Evolutionary conservation across 1,139 yeast genomes (phyloP).

Genomic region (Spathaspora sp.): DNA sequence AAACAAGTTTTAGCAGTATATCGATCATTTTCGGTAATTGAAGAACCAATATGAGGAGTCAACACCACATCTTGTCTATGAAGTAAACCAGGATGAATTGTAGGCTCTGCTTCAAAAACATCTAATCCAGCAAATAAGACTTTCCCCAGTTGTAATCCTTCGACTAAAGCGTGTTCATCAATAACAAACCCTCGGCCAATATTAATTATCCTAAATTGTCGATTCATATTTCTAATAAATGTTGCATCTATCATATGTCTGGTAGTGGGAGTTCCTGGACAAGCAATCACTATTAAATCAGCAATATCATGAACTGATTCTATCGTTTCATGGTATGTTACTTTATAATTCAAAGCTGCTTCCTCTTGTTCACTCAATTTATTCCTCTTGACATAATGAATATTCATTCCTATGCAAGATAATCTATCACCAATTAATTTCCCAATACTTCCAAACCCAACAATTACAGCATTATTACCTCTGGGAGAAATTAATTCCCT

Average conservation of each 20-base stretch:
- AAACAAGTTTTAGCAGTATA: constrained; percentile 48
- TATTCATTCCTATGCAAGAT: constrained; percentile 60
- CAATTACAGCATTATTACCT: constrained; percentile 62
- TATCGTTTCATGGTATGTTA: constrained; percentile 42
- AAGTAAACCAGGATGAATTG: constrained; percentile 50
- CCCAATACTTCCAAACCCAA: constrained; percentile 83
- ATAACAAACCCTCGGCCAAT: constrained; percentile 76
- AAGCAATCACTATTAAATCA: constrained; percentile 65
- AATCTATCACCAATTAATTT: constrained; percentile 60
- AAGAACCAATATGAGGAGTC: constrained; percentile 78
- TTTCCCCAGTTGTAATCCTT: constrained; percentile 66
- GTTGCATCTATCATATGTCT: constrained; percentile 51
- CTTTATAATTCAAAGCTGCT: constrained; percentile 41
- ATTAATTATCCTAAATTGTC: constrained; percentile 66
- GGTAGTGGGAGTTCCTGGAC: constrained; percentile 67
- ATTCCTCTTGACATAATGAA: constrained; percentile 62
- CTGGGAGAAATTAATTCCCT: constrained; percentile 47
- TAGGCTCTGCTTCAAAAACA: constrained; percentile 73
- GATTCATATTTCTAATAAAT: constrained; percentile 46
- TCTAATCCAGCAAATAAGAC: constrained; percentile 77
- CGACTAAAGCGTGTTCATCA: constrained; percentile 69
- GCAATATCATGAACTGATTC: constrained; percentile 33
- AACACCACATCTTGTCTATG: constrained; percentile 67
- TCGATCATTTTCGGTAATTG: constrained; percentile 53
- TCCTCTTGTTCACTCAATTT: constrained; percentile 40